Evolutionary conservation across 306 rosid species (phyloP).

Genomic region (Arachis hypogaea): DNA sequence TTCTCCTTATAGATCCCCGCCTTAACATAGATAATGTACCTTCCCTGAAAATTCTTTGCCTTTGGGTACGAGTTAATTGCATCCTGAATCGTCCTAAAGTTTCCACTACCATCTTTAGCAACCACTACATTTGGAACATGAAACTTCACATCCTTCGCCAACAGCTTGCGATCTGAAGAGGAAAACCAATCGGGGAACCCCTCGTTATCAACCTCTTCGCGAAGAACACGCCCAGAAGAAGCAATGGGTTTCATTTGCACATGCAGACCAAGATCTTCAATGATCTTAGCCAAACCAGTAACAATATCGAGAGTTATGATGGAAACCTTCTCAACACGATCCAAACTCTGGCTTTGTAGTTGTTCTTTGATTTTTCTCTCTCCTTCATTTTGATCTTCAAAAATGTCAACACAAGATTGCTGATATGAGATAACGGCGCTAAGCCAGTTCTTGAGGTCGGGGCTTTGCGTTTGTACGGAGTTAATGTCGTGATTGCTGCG

Average conservation of each 20-base stretch:
- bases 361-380: slow-evolving; percentile 33
- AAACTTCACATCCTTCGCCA: slow-evolving; percentile 17
- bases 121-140: slow-evolving; percentile 56
- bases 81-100: slow-evolving; percentile 49
- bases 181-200: slow-evolving; percentile 71
- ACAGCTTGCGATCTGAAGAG: slow-evolving; percentile 51
- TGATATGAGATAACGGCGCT: slow-evolving; percentile 64
- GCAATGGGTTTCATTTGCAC: slow-evolving; percentile 39
- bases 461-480: slow-evolving; percentile 36
- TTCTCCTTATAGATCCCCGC: slow-evolving; percentile 66
- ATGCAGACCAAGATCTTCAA: slow-evolving; percentile 45
- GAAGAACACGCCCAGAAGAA: slow-evolving; percentile 49
- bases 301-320: slow-evolving; percentile 66
- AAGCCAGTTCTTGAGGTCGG: slow-evolving; percentile 71
- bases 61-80: slow-evolving; percentile 66
- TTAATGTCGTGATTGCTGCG: slow-evolving; percentile 36
- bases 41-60: slow-evolving; percentile 20
- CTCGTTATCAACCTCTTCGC: slow-evolving; percentile 39
- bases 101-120: slow-evolving; percentile 78
- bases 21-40: slow-evolving; percentile 68
- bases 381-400: slow-evolving; percentile 28
- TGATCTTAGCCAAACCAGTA: slow-evolving; percentile 37
- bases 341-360: slow-evolving; percentile 20
- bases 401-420: slow-evolving; percentile 57
- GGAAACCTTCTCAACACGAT: slow-evolving; percentile 48